Evolutionary conservation across 2,329 filamentous ascomycete genomes (phyloP).

Genomic region (Fusarium illudens): DNA sequence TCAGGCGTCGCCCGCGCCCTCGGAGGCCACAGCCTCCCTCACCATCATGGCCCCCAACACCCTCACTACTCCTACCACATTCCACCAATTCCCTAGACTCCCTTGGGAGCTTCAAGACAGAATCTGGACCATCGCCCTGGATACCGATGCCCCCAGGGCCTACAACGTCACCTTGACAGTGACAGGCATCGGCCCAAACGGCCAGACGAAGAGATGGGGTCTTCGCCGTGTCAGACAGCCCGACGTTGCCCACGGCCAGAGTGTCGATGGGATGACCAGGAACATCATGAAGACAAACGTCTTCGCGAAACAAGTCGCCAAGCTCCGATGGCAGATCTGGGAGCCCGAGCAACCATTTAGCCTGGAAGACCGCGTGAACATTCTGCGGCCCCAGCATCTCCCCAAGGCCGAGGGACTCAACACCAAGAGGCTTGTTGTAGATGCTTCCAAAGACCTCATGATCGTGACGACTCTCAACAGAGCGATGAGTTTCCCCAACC

Average conservation of each 20-base stretch:
- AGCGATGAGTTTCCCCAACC: too few relatives aligned
- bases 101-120: neutral
- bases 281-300: neutral
- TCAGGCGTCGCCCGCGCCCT: neutral
- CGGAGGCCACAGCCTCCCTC: neutral
- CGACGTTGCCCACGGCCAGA: neutral
- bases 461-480: too few relatives aligned
- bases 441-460: too few relatives aligned
- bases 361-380: neutral
- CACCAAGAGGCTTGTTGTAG: neutral
- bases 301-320: neutral
- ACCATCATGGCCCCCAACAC: neutral
- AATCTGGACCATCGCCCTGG: neutral
- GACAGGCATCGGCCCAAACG: neutral
- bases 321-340: neutral
- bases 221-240: neutral
- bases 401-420: too few relatives aligned
- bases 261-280: neutral
- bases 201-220: neutral
- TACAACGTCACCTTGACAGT: neutral
- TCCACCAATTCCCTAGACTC: neutral
- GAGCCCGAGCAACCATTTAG: neutral
- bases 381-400: too few relatives aligned
- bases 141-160: neutral
- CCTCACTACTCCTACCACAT: neutral